Conservation (phyloP, 202 grass and related monocot species). For the Hordeum pubiflorum region DNA sequence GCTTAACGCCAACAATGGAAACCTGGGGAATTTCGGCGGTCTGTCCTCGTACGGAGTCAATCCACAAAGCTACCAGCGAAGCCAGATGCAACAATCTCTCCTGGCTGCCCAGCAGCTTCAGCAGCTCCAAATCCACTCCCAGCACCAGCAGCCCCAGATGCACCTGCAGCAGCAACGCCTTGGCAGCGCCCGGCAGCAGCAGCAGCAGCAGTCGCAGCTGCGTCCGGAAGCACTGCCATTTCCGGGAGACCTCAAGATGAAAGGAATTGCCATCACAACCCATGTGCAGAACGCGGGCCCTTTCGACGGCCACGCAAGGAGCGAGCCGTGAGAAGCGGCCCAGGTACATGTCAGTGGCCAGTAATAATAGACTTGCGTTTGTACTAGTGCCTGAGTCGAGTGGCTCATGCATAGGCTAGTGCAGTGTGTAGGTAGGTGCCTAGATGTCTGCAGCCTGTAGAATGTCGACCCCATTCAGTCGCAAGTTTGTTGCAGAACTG, state of each 20-base stretch:
- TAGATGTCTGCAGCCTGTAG: conserved; percentile 41
- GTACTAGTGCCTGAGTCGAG: not conserved
- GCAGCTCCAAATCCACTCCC: conserved; percentile 69
- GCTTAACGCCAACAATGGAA: conserved; percentile 38
- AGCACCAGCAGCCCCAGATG: conserved; percentile 45
- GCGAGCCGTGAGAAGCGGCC: conserved; percentile 17
- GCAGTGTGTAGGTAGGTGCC: conserved; percentile 20
- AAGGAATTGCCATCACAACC: conserved; percentile 25
- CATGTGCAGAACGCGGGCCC: conserved; percentile 18
- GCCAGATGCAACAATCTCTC: conserved; percentile 64
- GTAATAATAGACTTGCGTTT: conserved; percentile 38
- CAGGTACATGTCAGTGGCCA: conserved; percentile 13
- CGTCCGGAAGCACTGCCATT: conserved; percentile 45
- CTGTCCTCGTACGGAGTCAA: conserved; percentile 31
- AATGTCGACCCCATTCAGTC: conserved; percentile 40
- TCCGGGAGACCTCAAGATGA: conserved; percentile 60
- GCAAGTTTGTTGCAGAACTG: conserved; percentile 29
- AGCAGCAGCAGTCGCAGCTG: conserved; percentile 39
- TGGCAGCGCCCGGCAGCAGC: conserved; percentile 32
- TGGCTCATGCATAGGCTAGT: conserved; percentile 10
- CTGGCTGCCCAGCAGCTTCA: conserved; percentile 70
- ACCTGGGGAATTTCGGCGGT: conserved; percentile 41
- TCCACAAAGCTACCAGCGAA: conserved; percentile 51
- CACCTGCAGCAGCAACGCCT: conserved; percentile 46
- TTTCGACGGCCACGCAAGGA: conserved; percentile 18